These are phyloP conservation scores for Oidium heveae DNA, from an alignment of 2,329 filamentous ascomycete species.

Conservation along the genomic window DNA sequence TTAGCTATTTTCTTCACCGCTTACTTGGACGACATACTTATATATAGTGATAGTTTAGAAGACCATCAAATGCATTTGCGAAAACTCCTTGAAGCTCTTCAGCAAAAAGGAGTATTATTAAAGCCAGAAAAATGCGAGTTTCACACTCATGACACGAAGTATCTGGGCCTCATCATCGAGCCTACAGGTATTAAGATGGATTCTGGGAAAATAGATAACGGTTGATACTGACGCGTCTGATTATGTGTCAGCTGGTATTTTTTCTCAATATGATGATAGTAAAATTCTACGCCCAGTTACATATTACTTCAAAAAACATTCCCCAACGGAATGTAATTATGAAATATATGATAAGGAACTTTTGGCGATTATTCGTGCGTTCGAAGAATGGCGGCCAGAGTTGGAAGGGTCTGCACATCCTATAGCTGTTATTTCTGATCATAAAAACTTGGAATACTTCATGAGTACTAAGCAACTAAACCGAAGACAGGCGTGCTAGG, in stretches of 20 bases:
- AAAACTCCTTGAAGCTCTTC: background rate
- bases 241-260: background rate
- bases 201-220: background rate
- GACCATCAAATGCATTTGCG: background rate
- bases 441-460: background rate
- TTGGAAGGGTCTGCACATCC: background rate
- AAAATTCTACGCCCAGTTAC: background rate
- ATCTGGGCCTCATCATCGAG: background rate
- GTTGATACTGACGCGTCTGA: background rate
- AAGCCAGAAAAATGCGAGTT: background rate
- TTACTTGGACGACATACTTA: conserved; percentile 1
- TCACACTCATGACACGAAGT: background rate
- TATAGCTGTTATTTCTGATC: background rate
- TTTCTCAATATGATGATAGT: background rate
- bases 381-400: background rate
- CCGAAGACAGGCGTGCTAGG: background rate
- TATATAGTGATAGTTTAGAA: background rate
- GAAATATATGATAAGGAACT: background rate
- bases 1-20: background rate
- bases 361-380: background rate
- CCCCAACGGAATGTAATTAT: background rate
- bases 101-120: background rate
- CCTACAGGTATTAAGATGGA: background rate
- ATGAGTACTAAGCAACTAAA: background rate
- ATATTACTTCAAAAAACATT: background rate